A percentile compares a stretch with the other conserved stretches of the same genome.
Evolutionary conservation across 257 asterid genomes (phyloP).

Genomic region (Agastache rugosa): DNA sequence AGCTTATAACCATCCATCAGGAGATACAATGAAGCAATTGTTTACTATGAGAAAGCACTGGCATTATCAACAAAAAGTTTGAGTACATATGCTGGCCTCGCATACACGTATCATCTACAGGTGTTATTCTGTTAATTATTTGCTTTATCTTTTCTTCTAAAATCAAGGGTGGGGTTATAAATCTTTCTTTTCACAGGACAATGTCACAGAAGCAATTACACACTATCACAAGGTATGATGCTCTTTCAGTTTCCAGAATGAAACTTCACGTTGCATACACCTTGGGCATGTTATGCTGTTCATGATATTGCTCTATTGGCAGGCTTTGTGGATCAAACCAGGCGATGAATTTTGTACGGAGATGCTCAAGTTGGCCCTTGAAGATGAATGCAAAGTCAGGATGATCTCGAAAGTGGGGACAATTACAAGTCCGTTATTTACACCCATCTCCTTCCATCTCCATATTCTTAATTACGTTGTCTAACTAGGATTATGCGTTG

Average conservation of each 20-base stretch:
- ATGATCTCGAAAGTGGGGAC: conserved; percentile 41
- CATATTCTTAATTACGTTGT: conserved; percentile 27
- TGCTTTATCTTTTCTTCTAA: background rate
- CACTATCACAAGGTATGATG: conserved; percentile 84
- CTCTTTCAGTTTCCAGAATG: background rate
- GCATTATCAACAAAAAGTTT: conserved; percentile 87
- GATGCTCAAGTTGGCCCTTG: conserved; percentile 85
- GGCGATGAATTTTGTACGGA: conserved; percentile 91
- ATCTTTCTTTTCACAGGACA: conserved; percentile 60
- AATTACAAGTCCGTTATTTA: conserved; percentile 50
- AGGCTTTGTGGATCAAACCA: conserved; percentile 88
- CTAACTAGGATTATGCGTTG: too few species aligned
- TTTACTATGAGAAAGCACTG: conserved; percentile 89
- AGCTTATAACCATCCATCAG: too few species aligned
- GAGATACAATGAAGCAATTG: conserved; percentile 85
- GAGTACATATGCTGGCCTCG: conserved; percentile 96
- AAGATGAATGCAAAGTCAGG: conserved; percentile 66
- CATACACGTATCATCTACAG: conserved; percentile 92
- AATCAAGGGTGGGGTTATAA: background rate
- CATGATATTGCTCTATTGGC: conserved; percentile 32
- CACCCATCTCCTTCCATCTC: too few species aligned
- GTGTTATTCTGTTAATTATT: conserved; percentile 37
- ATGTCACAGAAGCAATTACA: conserved; percentile 74
- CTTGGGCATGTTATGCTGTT: conserved; percentile 5
- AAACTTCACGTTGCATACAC: background rate